Evolutionary conservation across 495 filamentous ascomycete species (phyloP).

Genomic region (Aspergillus steynii): DNA sequence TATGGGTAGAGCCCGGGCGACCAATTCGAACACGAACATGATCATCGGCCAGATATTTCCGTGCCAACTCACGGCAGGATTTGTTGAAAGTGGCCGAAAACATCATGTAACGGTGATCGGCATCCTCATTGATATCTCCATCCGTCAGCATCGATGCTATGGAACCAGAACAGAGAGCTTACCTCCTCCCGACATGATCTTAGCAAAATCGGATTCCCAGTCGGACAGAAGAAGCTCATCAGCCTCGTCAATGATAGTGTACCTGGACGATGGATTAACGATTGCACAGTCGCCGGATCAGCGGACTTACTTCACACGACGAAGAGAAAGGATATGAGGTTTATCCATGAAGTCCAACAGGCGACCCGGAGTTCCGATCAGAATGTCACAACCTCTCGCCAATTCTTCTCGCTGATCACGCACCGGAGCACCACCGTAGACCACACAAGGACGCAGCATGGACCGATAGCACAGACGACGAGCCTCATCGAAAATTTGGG

Average conservation of each 20-base stretch:
- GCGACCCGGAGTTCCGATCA: constrained; percentile 86
- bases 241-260: constrained; percentile 90
- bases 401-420: constrained; percentile 68
- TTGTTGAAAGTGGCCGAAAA: constrained; percentile 94
- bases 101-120: constrained; percentile 82
- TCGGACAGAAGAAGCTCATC: constrained; percentile 82
- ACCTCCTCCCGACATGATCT: constrained; percentile 78
- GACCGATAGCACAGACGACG: constrained; percentile 89
- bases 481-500: constrained; percentile 92
- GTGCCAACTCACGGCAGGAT: constrained; percentile 70
- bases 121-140: constrained; percentile 70
- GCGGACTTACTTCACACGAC: constrained; percentile 65
- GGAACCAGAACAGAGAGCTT: constrained; percentile 30
- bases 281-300: constrained; percentile 12
- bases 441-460: constrained; percentile 89
- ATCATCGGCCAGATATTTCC: constrained; percentile 66
- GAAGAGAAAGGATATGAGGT: constrained; percentile 64
- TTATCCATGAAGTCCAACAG: constrained; percentile 79
- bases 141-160: constrained; percentile 19
- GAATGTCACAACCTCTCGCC: constrained; percentile 80
- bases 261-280: constrained; percentile 40
- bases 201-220: constrained; percentile 69
- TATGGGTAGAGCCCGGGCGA: constrained; percentile 75
- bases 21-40: constrained; percentile 81
- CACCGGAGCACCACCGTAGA: constrained; percentile 80